Evolutionary conservation across 2,329 filamentous ascomycete species (phyloP).

Genomic region (Fusarium acutatum): DNA sequence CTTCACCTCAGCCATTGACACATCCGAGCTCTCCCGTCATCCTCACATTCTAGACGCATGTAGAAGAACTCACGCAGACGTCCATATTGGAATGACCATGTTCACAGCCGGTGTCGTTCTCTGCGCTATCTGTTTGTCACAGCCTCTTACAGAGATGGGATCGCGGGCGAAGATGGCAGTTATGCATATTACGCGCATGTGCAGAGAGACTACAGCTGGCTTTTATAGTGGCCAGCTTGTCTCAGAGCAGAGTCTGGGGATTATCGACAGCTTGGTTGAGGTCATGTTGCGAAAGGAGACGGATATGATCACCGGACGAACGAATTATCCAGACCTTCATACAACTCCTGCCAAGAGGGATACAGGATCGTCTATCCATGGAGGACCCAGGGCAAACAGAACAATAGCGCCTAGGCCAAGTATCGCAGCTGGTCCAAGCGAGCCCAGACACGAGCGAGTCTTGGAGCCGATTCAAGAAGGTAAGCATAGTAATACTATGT

Average conservation of each 20-base stretch:
- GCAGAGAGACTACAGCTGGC: rapidly evolving
- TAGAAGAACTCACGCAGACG: not conserved
- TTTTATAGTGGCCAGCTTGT: not conserved
- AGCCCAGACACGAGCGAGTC: too few relatives aligned
- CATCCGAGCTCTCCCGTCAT: rapidly evolving
- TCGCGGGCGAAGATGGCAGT: rapidly evolving
- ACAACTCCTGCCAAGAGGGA: rapidly evolving
- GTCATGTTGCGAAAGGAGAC: not conserved
- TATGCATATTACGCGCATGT: not conserved
- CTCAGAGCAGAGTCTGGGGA: rapidly evolving
- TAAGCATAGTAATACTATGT: not conserved
- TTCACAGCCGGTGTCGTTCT: not conserved
- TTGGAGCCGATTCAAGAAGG: not conserved
- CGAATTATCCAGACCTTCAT: not conserved
- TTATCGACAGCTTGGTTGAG: not conserved
- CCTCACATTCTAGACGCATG: not conserved
- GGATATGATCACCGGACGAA: not conserved
- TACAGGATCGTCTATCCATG: too few relatives aligned
- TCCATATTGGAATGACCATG: not conserved
- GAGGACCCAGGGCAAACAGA: too few relatives aligned
- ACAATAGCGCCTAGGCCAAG: rapidly evolving
- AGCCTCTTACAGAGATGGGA: not conserved
- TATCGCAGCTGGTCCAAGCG: rapidly evolving
- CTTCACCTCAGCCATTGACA: not conserved
- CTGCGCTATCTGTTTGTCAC: not conserved